Evolutionary conservation across 176 grass and related monocot species (phyloP), one percentile per base, ranked within the genome.

Genomic region (Cenchrus americanus): DNA sequence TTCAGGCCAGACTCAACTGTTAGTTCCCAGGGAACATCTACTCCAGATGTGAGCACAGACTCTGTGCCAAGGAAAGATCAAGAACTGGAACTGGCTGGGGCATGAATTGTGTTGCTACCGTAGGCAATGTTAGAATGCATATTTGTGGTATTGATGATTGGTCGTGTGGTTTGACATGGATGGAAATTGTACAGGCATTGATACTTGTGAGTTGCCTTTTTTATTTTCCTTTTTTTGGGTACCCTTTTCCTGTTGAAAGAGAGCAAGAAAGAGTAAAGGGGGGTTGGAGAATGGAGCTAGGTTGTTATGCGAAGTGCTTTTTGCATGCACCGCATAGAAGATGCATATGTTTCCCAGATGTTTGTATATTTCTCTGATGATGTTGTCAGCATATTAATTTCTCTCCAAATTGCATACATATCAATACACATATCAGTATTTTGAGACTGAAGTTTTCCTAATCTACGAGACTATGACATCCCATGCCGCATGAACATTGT

Each of bases 21-120:
- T 13, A 90, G 71, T 88, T 92, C 86, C 6, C 85, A 79, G 10
- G 74, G 58, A 86, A 88, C 50, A 40, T 83, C 89, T n/a, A 84
- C 66, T 44, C 86, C 71, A 10, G 89, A 94, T 14, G 84, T 67
- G 37, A 84, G 84, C 49, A 54, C 84, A 4, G 84, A 87, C 18
- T 47, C n/a, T 74, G 76, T 17, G 54, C 80, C 62, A 42, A 83
- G 83, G 53, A 68, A 63, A 41, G 84, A 75, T 26, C 6, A 75
- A 54, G 84, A 57, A 49, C 66, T 46, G 52, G 75, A 57, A 49
- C 66, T 46, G 52, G 75, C 1, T 44, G 68, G 15, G 22, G 52
- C 11, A 10, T 90, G 70, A 73, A 32, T 10, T 19, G 15, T 53
- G 80, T 78, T 59, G 60, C 5, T 83, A 30, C 60, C 57, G 34